Conservation (phyloP, 2,329 filamentous ascomycete genomes). For the Verruconis gallopava region DNA sequence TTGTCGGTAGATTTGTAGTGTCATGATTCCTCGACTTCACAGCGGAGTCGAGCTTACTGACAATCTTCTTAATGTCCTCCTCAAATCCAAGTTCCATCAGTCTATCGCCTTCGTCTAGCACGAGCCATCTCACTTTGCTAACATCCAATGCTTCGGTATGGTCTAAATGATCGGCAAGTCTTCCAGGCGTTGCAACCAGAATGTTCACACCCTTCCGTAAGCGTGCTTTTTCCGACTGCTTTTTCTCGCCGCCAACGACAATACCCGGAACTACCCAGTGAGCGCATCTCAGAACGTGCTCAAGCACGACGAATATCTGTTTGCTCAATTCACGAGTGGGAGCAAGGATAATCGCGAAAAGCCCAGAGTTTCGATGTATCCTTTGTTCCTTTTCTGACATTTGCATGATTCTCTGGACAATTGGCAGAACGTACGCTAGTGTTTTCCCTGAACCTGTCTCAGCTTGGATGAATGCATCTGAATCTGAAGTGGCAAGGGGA, state of each 20-base stretch:
- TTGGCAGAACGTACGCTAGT: slow-evolving; percentile 82
- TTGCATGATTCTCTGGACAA: slow-evolving; percentile 76
- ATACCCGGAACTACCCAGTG: slow-evolving; percentile 91
- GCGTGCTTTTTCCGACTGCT: slow-evolving; percentile 80
- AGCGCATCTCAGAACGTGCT: slow-evolving; percentile 73
- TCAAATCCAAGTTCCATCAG: slow-evolving; percentile 98
- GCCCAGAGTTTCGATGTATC: slow-evolving; percentile 57
- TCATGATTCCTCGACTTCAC: slow-evolving; percentile 21
- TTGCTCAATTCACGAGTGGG: slow-evolving; percentile 90
- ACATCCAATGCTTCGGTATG: slow-evolving; percentile 84
- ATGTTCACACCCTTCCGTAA: slow-evolving; percentile 92
- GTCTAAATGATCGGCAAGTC: slow-evolving; percentile 80
- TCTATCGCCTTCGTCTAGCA: slow-evolving; percentile 93
- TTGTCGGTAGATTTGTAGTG: slow-evolving; percentile 53
- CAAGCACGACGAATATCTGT: slow-evolving; percentile 79
- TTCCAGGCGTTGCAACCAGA: slow-evolving; percentile 83
- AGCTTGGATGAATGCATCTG: slow-evolving; percentile 90
- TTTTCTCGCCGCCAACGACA: slow-evolving; percentile 60
- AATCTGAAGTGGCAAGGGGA: slow-evolving; percentile 65
- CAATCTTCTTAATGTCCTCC: slow-evolving; percentile 79
- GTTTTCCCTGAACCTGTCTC: slow-evolving; percentile 98
- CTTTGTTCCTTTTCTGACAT: slow-evolving; percentile 34
- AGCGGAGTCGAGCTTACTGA: slow-evolving; percentile 58
- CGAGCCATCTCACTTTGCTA: slow-evolving; percentile 80
- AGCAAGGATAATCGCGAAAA: slow-evolving; percentile 89